Evolutionary conservation across 331 rosid species (phyloP), one percentile per base, ranked within the genome.

Genomic region (Acacia pycnantha): DNA sequence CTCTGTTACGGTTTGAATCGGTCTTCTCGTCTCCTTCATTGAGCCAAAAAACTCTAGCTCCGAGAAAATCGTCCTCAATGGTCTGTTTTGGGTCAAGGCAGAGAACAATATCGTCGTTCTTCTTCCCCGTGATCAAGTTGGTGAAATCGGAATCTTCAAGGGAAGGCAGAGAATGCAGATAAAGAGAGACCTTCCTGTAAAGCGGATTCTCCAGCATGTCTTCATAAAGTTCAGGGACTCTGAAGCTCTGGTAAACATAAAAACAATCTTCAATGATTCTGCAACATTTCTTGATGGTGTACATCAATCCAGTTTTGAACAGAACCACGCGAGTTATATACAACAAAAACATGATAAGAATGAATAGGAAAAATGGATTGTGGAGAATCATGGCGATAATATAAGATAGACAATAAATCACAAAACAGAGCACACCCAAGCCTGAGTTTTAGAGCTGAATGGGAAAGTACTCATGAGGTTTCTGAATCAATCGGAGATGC

Each of bases 191-290:
- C 46, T 85, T 83, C 26, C 73, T 48, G 65, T 89, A 93, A 0
- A 94, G 89, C 6, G 73, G 91, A 84, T 94, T 94, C 35, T 85
- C 85, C 9, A 87, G 93, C 81, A 82, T 78, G 76, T 66, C 75
- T 6, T 94, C 89, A 74, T 90, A 83, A 76, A 82, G 86, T 66
- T 94, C 91, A 1, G 98, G 98, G 69, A 94, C 94, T 79, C 79
- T 90, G 84, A 92, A 79, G 12, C 82, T 81, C 48, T 94, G 98
- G 70, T 89, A 89, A 65, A 94, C 97, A 75, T 92, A 96, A 82
- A 91, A 90, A 68, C 82, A 82, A 81, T 92, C 97, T 51, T 87
- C 85, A 11, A 91, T 5, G 2, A 3, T 80, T 85, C 83, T 68
- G 58, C 85, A 79, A 75, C 84, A 72, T 86, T 89, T 92, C 18